Evolutionary conservation across 2,329 filamentous ascomycete species (phyloP), one percentile per base, ranked within the genome.

Genomic region (Ceratocystiopsis brevicomis): DNA sequence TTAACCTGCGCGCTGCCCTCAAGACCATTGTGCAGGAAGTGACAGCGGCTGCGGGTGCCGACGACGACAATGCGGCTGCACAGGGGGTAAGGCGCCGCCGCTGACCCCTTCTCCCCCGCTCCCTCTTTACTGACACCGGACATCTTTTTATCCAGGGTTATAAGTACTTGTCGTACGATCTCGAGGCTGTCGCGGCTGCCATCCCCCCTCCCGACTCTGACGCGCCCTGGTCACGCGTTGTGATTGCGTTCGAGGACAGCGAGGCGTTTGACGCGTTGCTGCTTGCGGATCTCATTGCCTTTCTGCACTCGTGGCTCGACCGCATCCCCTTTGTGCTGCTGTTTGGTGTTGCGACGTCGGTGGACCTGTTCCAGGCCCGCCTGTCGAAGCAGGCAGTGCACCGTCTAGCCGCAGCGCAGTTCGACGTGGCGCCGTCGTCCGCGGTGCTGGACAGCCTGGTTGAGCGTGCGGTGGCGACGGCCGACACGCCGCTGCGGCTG

Each of bases 331-430:
- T 90, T 49, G 73, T 81, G 1, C 64, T 86, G 1, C 63, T 92
- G 1, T 82, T 90, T 52, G 83, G 82, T 37, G 72, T 92, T 44
- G 83, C 82, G 25, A 90, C 84, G 0, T 87, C 82, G 2, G 73
- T 86, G 33, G 81, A 88, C 49, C 72, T 84, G 33, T 78, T 90
- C 47, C 78, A 86, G 54, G 77, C 81, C 42, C 71, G 83, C 15
- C 62, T 90, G 16, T 67, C 81, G 25, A 78, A 79, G 53, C 71
- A 71, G 14, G 77, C 78, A 1, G 73, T 79, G 48, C 73, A 75
- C 40, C 69, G 69, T 47, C 65, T 90, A 1, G 66, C 78, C 41
- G 82, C 82, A 6, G 69, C 71, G 17, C 75, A 84, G 49, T 88
- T 90, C 49, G 79, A 87, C 54, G 79, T 85, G 16, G 80, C 79